Base-by-base conservation (phyloP, 257 asterid genomes). In the Salvia rosmarinus region DNA sequence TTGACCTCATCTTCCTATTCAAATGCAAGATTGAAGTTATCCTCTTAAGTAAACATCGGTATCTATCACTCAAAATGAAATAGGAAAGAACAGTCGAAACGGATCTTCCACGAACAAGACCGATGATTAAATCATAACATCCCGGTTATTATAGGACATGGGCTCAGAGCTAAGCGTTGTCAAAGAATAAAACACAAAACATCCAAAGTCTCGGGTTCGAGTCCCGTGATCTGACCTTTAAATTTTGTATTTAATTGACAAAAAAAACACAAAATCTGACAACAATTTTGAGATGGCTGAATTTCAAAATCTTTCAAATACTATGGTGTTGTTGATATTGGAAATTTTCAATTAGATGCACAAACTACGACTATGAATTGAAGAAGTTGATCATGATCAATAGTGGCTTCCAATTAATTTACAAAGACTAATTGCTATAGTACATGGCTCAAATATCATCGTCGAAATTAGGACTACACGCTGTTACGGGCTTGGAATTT, bases 331-430 rank as follows among this genome's bases (percentile, higher is more conserved):
- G n/a, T n/a, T n/a, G n/a, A n/a, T n/a, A n/a, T n/a, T n/a, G n/a
- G n/a, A n/a, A n/a, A n/a, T n/a, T n/a, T n/a, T n/a, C 66, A 55
- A 17, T 65, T 58, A 42, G 55, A 35, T 13, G 32, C 19, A 55
- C 52, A 23, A 39, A n/a, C 35, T 13, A 14, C 25, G 14, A 19
- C 25, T 37, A 20, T 49, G 12, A 61, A 61, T 17, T 43, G 1
- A 44, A 57, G 68, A 70, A 70, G 34, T 2, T 43, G 21, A 57
- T n/a, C 67, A 30, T n/a, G n/a, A n/a, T n/a, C n/a, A n/a, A n/a
- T n/a, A n/a, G n/a, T n/a, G n/a, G n/a, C n/a, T n/a, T n/a, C n/a
- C 56, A 47, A 17, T 56, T 30, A 51, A 57, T 34, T 32, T 9
- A 9, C 61, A 30, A 56, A 42, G 21, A 55, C 25, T 14, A 42